phyloP scores from a whole-genome alignment of 2,329 filamentous ascomycete genomes.

The Xylaria sp. region DNA sequence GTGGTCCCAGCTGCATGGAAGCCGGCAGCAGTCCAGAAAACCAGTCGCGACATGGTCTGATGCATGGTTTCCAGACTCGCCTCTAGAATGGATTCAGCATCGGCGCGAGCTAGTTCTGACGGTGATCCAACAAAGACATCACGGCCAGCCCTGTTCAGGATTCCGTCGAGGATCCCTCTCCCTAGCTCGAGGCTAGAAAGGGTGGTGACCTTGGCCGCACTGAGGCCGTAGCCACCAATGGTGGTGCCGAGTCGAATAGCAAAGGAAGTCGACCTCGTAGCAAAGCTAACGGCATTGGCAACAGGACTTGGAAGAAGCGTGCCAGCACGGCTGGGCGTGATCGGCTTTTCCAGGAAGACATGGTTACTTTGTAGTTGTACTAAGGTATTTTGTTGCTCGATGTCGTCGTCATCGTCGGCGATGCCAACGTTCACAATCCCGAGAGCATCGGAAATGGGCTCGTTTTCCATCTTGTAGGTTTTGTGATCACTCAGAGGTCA shows the following conservation, averaged over 20 bases:
- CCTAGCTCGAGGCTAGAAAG: constrained; percentile 68
- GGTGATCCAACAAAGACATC: constrained; percentile 60
- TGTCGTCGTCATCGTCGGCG: constrained; percentile 28
- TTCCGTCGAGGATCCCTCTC: constrained; percentile 64
- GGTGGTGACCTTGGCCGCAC: constrained; percentile 66
- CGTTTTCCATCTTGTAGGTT: background rate
- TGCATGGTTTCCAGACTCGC: constrained; percentile 67
- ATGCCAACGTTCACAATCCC: constrained; percentile 29
- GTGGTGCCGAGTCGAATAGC: constrained; percentile 65
- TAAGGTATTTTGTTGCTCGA: constrained; percentile 23
- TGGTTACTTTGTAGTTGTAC: constrained; percentile 14
- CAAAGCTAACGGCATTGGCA: constrained; percentile 69
- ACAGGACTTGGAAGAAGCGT: constrained; percentile 69
- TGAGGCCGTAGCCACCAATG: constrained; percentile 63
- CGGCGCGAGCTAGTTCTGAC: constrained; percentile 60
- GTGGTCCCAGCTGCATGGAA: constrained; percentile 69
- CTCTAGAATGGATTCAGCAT: constrained; percentile 68
- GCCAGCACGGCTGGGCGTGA: constrained; percentile 45
- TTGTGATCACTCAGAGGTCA: background rate
- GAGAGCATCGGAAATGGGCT: background rate
- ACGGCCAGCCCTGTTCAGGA: constrained; percentile 63
- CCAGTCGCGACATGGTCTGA: constrained; percentile 66
- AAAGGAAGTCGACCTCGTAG: constrained; percentile 69
- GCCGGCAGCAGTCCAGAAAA: constrained; percentile 70
- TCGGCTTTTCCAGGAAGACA: background rate